These are phyloP conservation scores for Neurospora pannonica DNA, from an alignment of 495 filamentous ascomycete species.

Conservation along the genomic window DNA sequence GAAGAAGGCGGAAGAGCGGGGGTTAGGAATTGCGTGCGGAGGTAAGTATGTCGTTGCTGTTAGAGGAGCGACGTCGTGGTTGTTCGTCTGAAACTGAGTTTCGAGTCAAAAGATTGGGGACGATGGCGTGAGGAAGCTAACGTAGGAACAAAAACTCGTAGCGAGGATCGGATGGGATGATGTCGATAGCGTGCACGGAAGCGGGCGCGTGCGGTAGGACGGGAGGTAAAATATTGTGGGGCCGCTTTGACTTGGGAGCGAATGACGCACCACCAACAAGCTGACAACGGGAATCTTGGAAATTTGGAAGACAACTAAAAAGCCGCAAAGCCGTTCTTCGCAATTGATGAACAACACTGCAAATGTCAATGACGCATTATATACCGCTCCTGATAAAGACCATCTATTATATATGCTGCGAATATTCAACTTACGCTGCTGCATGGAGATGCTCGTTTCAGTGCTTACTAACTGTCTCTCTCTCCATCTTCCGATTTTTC, in stretches of 20 bases:
- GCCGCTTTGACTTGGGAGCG: neutral
- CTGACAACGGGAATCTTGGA: neutral
- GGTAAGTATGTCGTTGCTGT: neutral
- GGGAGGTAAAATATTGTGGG: neutral
- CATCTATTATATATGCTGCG: neutral
- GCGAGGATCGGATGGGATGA: neutral
- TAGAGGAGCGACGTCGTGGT: neutral
- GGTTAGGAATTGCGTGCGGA: neutral
- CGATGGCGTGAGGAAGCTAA: neutral
- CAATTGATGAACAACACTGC: neutral
- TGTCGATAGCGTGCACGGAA: neutral
- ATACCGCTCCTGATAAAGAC: neutral
- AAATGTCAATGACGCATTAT: neutral
- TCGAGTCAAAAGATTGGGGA: neutral
- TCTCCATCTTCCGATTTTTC: neutral
- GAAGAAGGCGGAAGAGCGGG: neutral
- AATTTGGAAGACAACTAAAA: neutral
- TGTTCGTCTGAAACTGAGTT: neutral
- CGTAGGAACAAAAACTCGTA: neutral
- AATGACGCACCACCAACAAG: neutral
- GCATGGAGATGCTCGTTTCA: neutral
- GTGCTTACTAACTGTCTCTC: neutral
- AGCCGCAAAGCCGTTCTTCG: neutral
- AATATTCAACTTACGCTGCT: neutral
- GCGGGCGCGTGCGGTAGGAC: neutral